Base-by-base conservation (phyloP, 768 basidiomycete species). In the Boletus vinaceobasis region DNA sequence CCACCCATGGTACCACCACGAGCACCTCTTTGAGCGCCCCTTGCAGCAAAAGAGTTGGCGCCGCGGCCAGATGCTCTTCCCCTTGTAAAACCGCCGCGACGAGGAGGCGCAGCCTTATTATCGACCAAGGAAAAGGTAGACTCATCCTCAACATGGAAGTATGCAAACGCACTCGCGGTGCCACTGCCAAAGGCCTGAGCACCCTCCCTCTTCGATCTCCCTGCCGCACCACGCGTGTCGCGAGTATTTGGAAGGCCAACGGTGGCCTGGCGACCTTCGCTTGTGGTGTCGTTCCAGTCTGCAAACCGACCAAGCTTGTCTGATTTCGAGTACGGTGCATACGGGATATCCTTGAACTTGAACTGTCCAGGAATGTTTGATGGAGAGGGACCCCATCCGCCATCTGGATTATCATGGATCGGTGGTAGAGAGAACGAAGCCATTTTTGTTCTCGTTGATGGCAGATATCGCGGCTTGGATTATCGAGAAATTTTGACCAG, bases 311-410 rank as follows among this genome's bases (percentile, higher is more conserved):
- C 93, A 52, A 99, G 86, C 73, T 98, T 98, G 79, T 99, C 97
- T 36, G 92, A 87, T 84, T 99, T 99, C 74, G 93, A 93, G 80
- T 92, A 98, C 5, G 95, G 95, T 1, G 96, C 95, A 68, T 98
- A 99, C 43, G 97, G 97, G 56, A 98, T 97, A 64, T 98, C 97
- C 73, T 92, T 93, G 82, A 97, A 97, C 74, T 95, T 94, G 76
- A 96, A 98, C 59, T 93, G 87, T 43, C 88, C 79, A 1, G 96
- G 94, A 21, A 95, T 76, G 71, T 90, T 88, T 1, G 87, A 81
- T 4, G 87, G 83, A 7, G 93, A 91, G 7, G 84, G 84, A 1
- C 93, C 93, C 95, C 95, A 98, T 51, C 91, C 90, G 33, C 91
- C 93, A 64, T 95, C 93, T 37, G 88, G 87, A 73, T 92, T 94